phyloP scores from a whole-genome alignment of 352 stramenopile genomes.

The Globisporangium emineosum region DNA sequence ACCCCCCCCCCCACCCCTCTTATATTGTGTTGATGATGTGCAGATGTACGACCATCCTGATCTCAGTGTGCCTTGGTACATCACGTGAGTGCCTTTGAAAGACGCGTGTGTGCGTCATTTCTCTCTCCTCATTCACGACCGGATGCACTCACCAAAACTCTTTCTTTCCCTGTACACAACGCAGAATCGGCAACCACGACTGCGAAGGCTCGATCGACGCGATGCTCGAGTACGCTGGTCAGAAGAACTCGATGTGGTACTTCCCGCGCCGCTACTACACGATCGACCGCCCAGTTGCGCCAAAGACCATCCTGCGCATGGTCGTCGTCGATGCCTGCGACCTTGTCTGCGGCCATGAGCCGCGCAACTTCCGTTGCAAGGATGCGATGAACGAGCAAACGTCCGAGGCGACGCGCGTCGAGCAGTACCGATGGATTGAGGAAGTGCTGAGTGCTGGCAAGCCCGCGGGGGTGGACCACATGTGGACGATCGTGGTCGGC shows the following conservation, averaged over 20 bases:
- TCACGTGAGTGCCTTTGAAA: conserved; percentile 48
- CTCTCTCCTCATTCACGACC: neutral
- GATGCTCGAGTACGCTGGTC: conserved; percentile 75
- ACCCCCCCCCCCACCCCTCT: too few relatives aligned
- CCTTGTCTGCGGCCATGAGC: conserved; percentile 78
- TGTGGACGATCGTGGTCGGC: conserved; percentile 85
- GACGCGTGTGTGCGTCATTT: neutral
- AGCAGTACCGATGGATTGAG: conserved; percentile 83
- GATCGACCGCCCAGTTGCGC: conserved; percentile 70
- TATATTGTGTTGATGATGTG: neutral
- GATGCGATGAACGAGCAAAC: conserved; percentile 78
- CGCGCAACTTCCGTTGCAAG: conserved; percentile 74
- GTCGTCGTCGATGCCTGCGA: conserved; percentile 81
- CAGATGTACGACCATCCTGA: conserved; percentile 74
- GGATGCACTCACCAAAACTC: neutral
- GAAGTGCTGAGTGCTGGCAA: conserved; percentile 52
- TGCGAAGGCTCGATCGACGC: conserved; percentile 80
- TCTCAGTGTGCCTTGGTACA: conserved; percentile 80
- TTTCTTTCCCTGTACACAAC: neutral
- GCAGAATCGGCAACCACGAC: conserved; percentile 86
- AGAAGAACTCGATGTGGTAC: conserved; percentile 73
- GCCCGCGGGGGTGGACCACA: conserved; percentile 59
- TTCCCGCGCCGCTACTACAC: conserved; percentile 79
- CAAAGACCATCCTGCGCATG: conserved; percentile 78
- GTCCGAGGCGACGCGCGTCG: conserved; percentile 43